Percentiles rank a stretch among this genome's conserved stretches.
These are phyloP conservation scores for Tricholoma hemisulphureum DNA, from an alignment of 768 basidiomycete species.

Conservation along the genomic window DNA sequence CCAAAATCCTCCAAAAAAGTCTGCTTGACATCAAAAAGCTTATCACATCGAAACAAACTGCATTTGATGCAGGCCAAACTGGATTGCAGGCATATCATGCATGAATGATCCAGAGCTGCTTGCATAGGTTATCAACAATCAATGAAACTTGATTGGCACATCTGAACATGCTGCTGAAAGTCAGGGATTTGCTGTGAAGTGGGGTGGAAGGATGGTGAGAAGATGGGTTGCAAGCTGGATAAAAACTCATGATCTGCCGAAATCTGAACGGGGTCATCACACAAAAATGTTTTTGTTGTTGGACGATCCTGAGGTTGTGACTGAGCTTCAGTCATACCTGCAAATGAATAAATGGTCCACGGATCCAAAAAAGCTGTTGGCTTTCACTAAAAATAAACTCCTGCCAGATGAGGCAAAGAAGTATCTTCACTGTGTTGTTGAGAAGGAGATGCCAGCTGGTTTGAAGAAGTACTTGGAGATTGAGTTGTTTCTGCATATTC, in stretches of 20 bases:
- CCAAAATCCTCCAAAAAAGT: background rate
- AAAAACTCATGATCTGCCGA: constrained; percentile 2
- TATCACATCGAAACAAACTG: constrained; percentile 10
- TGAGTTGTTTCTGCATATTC: constrained; percentile 5
- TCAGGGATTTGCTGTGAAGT: constrained; percentile 10
- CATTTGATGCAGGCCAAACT: constrained; percentile 11
- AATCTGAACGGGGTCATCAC: constrained; percentile 4
- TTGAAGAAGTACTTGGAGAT: constrained; percentile 18
- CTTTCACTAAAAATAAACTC: no score
- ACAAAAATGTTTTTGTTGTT: no score
- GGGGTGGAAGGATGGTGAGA: constrained; percentile 8
- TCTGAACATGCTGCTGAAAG: constrained; percentile 20
- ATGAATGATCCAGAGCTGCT: constrained; percentile 19
- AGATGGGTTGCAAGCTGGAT: constrained; percentile 13
- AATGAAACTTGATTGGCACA: constrained; percentile 15
- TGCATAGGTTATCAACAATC: constrained; percentile 20
- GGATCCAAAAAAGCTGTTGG: constrained; percentile 14
- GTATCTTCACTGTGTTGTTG: constrained; percentile 11
- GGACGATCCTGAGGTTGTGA: no score
- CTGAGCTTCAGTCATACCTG: no score
- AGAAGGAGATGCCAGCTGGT: no score
- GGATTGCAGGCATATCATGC: constrained; percentile 23
- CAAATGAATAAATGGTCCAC: constrained; percentile 22
- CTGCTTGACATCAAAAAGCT: constrained; percentile 12
- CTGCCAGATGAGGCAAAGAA: constrained; percentile 9